Conservation (phyloP, 306 rosid genomes). For the Spatholobus suberectus region DNA sequence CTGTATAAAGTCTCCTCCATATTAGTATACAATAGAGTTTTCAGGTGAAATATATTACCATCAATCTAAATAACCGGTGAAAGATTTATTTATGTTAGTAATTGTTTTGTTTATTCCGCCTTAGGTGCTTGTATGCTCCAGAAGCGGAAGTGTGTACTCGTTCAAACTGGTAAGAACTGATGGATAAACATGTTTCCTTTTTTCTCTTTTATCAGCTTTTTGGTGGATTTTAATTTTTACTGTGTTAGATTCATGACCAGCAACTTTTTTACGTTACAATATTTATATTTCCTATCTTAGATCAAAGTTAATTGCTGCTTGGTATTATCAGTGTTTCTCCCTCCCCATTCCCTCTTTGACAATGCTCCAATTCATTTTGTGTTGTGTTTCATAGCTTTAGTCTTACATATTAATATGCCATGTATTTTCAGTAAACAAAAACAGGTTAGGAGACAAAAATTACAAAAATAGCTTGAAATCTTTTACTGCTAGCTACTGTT, state of each 20-base stretch:
- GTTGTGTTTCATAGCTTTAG: background rate
- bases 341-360: background rate
- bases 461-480: background rate
- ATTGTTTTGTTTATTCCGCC: constrained; percentile 24
- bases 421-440: background rate
- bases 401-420: background rate
- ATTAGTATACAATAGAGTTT: background rate
- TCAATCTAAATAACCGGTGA: background rate
- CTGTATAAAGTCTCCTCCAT: background rate
- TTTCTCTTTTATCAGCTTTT: background rate
- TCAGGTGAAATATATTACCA: background rate
- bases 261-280: background rate
- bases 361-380: background rate
- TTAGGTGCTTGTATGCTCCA: constrained; percentile 82
- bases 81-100: background rate
- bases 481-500: background rate
- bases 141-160: constrained; percentile 79
- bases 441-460: background rate
- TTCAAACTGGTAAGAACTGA: constrained; percentile 64
- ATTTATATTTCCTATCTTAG: background rate
- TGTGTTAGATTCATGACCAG: constrained; percentile 7
- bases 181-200: constrained; percentile 1
- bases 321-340: background rate
- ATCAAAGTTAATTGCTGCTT: constrained; percentile 20
- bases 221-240: constrained; percentile 7